These are phyloP conservation scores for Panicum virgatum DNA, from an alignment of 202 grass and related monocot species.

Conservation along the genomic window DNA sequence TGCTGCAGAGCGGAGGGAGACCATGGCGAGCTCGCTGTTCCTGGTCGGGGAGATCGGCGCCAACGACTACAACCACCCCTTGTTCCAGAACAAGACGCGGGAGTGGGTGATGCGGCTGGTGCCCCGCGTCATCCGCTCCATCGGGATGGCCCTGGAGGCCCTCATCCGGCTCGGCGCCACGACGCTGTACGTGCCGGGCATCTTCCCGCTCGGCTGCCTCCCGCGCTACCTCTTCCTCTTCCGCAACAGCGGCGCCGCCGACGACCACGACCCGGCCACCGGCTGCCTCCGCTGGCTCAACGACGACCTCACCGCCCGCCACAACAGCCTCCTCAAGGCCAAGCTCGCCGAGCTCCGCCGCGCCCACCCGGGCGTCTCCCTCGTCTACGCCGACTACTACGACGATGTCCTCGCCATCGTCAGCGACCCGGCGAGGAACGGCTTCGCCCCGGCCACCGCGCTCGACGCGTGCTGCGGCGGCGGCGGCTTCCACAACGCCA, in stretches of 20 bases:
- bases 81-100: constrained; percentile 45
- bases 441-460: constrained; percentile 2
- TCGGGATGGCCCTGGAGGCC: constrained; percentile 29
- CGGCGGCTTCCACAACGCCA: constrained; percentile 59
- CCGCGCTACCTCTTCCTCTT: constrained; percentile 58
- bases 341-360: constrained; percentile 40
- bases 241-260: constrained; percentile 7
- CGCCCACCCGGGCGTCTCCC: constrained; percentile 34
- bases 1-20: constrained; percentile 40
- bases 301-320: constrained; percentile 34
- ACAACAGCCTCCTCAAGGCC: constrained; percentile 44
- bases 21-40: constrained; percentile 56
- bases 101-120: constrained; percentile 38
- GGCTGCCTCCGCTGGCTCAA: constrained; percentile 69
- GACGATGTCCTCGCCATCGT: constrained; percentile 21
- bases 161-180: constrained; percentile 63
- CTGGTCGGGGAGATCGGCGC: constrained; percentile 76
- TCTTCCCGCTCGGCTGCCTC: constrained; percentile 64
- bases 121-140: constrained; percentile 45
- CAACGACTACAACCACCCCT: constrained; percentile 82
- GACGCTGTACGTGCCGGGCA: constrained; percentile 56
- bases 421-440: neutral
- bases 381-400: constrained; percentile 65
- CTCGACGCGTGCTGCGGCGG: constrained; percentile 57
- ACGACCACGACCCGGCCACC: constrained; percentile 31